These are phyloP conservation scores for Tetrastigma voinierianum DNA, from an alignment of 164 flowering plant species.

Conservation along the genomic window DNA sequence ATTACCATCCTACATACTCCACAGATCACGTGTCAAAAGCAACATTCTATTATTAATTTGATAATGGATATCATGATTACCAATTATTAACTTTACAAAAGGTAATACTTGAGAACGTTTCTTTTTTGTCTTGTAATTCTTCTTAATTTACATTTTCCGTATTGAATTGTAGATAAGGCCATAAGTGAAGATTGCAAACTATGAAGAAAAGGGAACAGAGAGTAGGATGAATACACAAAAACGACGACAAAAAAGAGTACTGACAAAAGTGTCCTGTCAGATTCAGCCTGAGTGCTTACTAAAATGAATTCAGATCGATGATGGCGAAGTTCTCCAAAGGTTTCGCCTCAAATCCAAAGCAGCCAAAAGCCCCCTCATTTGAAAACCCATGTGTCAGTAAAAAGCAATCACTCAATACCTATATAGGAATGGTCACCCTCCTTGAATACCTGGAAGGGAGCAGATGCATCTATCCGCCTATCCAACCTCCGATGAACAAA, in stretches of 20 bases:
- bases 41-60: too few relatives aligned
- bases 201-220: slow-evolving; percentile 17
- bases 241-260: slow-evolving; percentile 14
- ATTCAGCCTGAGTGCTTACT: slow-evolving; percentile 63
- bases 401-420: slow-evolving; percentile 48
- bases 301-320: slow-evolving; percentile 26
- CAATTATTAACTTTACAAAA: not conserved
- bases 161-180: slow-evolving; percentile 30
- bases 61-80: too few relatives aligned
- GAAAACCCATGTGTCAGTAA: slow-evolving; percentile 67
- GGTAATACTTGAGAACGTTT: not conserved
- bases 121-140: not conserved
- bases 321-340: slow-evolving; percentile 21
- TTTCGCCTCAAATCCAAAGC: slow-evolving; percentile 24
- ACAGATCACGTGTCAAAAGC: too few relatives aligned
- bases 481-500: slow-evolving; percentile 29
- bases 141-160: not conserved
- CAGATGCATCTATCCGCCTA: slow-evolving; percentile 33
- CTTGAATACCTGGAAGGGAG: slow-evolving; percentile 85
- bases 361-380: slow-evolving; percentile 80
- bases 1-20: too few relatives aligned
- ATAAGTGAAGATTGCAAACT: slow-evolving; percentile 19
- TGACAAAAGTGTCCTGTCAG: slow-evolving; percentile 38
- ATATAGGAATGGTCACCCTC: slow-evolving; percentile 50
- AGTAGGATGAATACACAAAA: slow-evolving; percentile 16